Conservation (phyloP, 257 asterid species). For the Lantana camara region DNA sequence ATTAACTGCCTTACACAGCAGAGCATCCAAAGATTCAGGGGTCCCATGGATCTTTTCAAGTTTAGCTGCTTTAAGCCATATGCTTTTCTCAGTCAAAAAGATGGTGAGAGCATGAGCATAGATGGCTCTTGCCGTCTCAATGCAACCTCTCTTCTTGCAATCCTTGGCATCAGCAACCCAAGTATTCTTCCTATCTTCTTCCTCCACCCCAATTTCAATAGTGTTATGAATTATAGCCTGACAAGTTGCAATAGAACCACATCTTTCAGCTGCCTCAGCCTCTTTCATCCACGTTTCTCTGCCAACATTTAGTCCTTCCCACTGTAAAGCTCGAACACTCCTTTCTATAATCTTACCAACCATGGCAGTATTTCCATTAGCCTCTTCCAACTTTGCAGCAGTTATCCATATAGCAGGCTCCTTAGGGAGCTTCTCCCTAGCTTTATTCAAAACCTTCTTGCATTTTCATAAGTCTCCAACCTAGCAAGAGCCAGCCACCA, state of each 20-base stretch:
- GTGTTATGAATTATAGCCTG: conserved; percentile 83
- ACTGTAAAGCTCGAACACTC: conserved; percentile 79
- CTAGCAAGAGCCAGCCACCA: conserved; percentile 93
- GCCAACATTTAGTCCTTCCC: conserved; percentile 82
- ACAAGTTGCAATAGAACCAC: conserved; percentile 84
- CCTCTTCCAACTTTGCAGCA: conserved; percentile 90
- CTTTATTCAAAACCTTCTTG: conserved; percentile 88
- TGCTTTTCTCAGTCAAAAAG: conserved; percentile 85
- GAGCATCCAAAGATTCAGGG: conserved; percentile 77
- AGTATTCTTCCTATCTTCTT: conserved; percentile 90
- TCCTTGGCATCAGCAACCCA: conserved; percentile 99
- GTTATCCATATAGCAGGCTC: no score
- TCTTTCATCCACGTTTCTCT: conserved; percentile 96
- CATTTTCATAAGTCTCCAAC: conserved; percentile 75
- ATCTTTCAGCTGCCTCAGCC: conserved; percentile 94
- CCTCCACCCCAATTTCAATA: conserved; percentile 86
- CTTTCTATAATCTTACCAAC: conserved; percentile 83
- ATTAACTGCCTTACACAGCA: conserved; percentile 86
- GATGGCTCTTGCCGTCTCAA: conserved; percentile 90
- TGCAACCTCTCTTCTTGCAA: conserved; percentile 87
- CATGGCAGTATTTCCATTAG: conserved; percentile 66
- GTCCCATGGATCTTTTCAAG: conserved; percentile 96
- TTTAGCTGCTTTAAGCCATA: conserved; percentile 98
- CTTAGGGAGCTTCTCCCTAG: conserved; percentile 77
- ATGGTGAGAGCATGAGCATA: conserved; percentile 82